These are phyloP conservation scores for Hypholoma fasciculare DNA, from an alignment of 768 basidiomycete genomes.

Conservation along the genomic window DNA sequence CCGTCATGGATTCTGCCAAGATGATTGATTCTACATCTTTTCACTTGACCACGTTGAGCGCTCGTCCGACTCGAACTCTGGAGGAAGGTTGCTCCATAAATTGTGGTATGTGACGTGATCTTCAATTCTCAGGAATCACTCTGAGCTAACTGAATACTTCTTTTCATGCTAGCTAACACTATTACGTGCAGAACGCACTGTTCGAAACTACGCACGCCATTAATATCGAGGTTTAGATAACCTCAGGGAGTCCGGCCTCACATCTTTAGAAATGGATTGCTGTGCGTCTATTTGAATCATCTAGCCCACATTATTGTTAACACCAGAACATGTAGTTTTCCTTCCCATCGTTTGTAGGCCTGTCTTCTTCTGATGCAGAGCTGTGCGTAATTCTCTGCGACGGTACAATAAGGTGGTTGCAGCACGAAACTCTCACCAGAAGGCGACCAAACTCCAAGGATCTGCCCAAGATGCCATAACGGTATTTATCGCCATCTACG, in stretches of 20 bases:
- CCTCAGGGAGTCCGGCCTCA: neutral
- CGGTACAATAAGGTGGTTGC: constrained; percentile 51
- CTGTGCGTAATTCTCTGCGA: neutral
- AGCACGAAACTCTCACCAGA: constrained; percentile 53
- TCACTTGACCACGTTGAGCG: constrained; percentile 3
- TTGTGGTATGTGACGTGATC: neutral
- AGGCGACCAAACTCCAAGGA: constrained; percentile 48
- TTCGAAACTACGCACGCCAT: neutral
- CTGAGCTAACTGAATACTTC: neutral
- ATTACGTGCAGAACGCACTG: neutral
- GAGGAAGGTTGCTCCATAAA: neutral
- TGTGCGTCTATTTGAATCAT: neutral
- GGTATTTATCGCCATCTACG: neutral
- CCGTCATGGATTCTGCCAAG: neutral
- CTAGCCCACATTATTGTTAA: neutral
- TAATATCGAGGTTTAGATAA: neutral
- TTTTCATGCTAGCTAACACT: neutral
- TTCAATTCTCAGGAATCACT: too few species aligned
- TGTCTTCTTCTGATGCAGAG: neutral
- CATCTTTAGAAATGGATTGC: constrained; percentile 12
- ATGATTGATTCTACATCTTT: neutral
- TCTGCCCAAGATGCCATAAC: constrained; percentile 70
- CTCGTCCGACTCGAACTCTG: neutral
- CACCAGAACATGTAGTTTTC: constrained; percentile 16
- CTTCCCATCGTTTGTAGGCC: constrained; percentile 24